phyloP scores from a whole-genome alignment of 768 basidiomycete species.

The Leucocoprinus leucothites region DNA sequence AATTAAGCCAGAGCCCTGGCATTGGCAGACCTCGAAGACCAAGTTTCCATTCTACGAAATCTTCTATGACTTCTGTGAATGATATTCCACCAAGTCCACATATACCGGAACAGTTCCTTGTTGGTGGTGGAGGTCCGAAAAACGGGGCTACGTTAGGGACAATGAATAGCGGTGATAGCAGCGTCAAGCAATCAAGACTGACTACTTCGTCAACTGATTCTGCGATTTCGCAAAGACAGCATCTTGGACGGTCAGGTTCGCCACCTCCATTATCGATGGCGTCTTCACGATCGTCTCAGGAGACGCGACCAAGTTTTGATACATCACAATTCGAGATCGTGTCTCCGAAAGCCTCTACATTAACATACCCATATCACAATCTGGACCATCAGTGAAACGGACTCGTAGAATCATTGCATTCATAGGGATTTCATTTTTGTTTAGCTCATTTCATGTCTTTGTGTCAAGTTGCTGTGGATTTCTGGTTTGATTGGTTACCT shows the following conservation, averaged over 20 bases:
- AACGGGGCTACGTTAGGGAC: conserved; percentile 13
- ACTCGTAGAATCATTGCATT: no score
- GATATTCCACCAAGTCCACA: conserved; percentile 60
- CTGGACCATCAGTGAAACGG: conserved; percentile 43
- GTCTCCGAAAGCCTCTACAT: conserved; percentile 39
- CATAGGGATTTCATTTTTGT: conserved; percentile 1
- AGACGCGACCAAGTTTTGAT: conserved; percentile 55
- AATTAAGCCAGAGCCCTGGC: conserved; percentile 24
- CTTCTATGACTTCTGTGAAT: conserved; percentile 32
- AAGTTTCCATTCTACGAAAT: conserved; percentile 24
- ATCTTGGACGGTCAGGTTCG: conserved; percentile 26
- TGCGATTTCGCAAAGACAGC: conserved; percentile 22
- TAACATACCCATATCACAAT: conserved; percentile 58
- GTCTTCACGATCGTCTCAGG: conserved; percentile 40
- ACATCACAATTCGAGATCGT: conserved; percentile 67
- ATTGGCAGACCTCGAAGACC: conserved; percentile 3
- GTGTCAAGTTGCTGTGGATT: no score
- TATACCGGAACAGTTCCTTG: conserved; percentile 53
- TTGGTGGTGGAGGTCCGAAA: conserved; percentile 12
- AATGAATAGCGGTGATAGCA: conserved; percentile 23
- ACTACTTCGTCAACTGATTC: conserved; percentile 33
- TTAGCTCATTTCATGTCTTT: background rate
- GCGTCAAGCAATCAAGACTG: conserved; percentile 29
- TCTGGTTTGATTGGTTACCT: no score
- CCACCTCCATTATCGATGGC: conserved; percentile 35